phyloP scores from a whole-genome alignment of 2,329 filamentous ascomycete species.

The Camptophora hylomeconis region DNA sequence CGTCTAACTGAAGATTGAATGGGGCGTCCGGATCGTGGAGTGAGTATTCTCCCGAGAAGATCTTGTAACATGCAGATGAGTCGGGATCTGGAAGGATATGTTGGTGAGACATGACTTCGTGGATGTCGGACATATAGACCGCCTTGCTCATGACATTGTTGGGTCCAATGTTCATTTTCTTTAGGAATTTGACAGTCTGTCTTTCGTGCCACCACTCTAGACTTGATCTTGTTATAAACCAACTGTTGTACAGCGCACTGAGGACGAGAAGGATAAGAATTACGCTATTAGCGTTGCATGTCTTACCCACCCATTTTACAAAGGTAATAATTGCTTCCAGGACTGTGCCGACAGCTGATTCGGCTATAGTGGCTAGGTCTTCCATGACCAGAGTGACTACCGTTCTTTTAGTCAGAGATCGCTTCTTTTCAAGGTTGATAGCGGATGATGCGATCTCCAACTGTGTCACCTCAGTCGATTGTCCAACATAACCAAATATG shows the following conservation, averaged over 20 bases:
- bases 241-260: slow-evolving; percentile 60
- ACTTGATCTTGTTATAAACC: slow-evolving; percentile 60
- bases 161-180: slow-evolving; percentile 62
- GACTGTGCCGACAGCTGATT: slow-evolving; percentile 61
- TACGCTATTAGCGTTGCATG: slow-evolving; percentile 59
- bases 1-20: slow-evolving; percentile 35
- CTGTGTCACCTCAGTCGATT: slow-evolving; percentile 27
- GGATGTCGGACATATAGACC: slow-evolving; percentile 70
- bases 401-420: slow-evolving; percentile 29
- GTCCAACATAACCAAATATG: slow-evolving; percentile 36
- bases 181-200: slow-evolving; percentile 69
- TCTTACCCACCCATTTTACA: slow-evolving; percentile 51
- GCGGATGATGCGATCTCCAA: slow-evolving; percentile 24
- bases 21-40: slow-evolving; percentile 22
- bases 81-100: slow-evolving; percentile 11
- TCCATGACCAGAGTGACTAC: slow-evolving; percentile 61
- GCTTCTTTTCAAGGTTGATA: slow-evolving; percentile 43
- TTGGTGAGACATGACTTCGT: slow-evolving; percentile 43
- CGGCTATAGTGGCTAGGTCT: slow-evolving; percentile 56
- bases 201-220: slow-evolving; percentile 78
- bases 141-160: slow-evolving; percentile 72
- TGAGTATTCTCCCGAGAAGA: slow-evolving; percentile 29
- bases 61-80: slow-evolving; percentile 27
- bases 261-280: slow-evolving; percentile 55
- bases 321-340: slow-evolving; percentile 64